phyloP scores from a whole-genome alignment of 1,284 basidiomycete species.

The Golubevia sp. region DNA sequence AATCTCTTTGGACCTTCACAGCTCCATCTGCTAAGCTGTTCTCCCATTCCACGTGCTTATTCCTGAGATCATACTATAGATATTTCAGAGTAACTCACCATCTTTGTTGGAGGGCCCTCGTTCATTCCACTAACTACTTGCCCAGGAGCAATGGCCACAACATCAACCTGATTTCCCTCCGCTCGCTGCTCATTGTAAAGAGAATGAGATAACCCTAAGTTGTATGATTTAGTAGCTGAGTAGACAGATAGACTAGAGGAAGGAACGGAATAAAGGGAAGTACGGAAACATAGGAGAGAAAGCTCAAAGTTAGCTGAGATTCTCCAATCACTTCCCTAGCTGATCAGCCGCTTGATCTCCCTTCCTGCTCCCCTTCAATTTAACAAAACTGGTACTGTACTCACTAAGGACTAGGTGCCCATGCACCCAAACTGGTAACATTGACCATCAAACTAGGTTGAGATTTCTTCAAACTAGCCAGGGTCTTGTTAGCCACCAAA shows the following conservation, averaged over 20 bases:
- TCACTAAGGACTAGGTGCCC: conserved; percentile 13
- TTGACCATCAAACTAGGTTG: conserved; percentile 14
- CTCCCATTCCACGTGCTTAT: too few relatives aligned
- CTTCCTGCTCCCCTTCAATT: too few relatives aligned
- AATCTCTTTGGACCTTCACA: too few relatives aligned
- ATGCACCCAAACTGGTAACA: conserved; percentile 17
- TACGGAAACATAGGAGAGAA: too few relatives aligned
- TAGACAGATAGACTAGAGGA: conserved; percentile 8
- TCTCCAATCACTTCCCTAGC: too few relatives aligned
- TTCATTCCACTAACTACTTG: conserved; percentile 15
- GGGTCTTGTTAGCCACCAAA: not conserved
- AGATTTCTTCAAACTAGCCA: conserved; percentile 10
- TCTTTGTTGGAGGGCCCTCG: conserved; percentile 9
- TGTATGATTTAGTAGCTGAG: conserved; percentile 14
- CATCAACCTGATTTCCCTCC: conserved; percentile 14
- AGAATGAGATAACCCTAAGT: conserved; percentile 13
- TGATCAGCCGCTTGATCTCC: too few relatives aligned
- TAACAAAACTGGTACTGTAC: too few relatives aligned
- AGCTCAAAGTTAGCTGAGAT: too few relatives aligned
- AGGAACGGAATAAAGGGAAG: not conserved
- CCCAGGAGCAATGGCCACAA: conserved; percentile 13
- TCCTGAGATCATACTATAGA: too few relatives aligned
- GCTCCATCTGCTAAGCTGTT: too few relatives aligned
- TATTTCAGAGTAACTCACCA: conserved; percentile 3
- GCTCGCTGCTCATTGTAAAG: conserved; percentile 14